Evolutionary conservation across 75 land plant genomes (phyloP), one percentile per base, ranked within the genome.

Genomic region (Ceratopteris richardii): DNA sequence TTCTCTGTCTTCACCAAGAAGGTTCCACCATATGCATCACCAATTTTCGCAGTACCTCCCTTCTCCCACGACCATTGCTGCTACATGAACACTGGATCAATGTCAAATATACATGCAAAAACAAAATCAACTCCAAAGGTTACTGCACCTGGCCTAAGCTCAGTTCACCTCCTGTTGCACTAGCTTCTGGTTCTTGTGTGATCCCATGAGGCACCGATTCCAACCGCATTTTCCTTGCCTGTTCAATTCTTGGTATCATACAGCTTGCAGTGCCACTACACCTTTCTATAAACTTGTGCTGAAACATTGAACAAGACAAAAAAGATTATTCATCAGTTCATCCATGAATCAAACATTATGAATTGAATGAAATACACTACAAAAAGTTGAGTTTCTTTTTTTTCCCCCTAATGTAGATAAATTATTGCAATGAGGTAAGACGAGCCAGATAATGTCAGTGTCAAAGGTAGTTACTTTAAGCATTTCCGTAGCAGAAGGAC

Each of bases 201-300:
- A 63, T 74, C 46, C 73, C 79, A 57, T 80, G 76, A 1, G 74
- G 73, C 62, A 92, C 83, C 83, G 86, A 75, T 59, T 73, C 62
- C n/a, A 71, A 63, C 69, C 82, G 72, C 26, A 73, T 67, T 40
- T 74, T 60, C 60, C 85, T 76, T 20, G 99, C 97, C 54, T 76
- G 82, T 60, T 95, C 96, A 66, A 95, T 81, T 66, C 83, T 87
- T 7, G 88, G 92, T 43, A 90, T 50, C 97, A 95, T 90, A 18
- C 73, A 72, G 39, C 78, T 61, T n/a, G 99, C 92, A 61, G 75
- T 86, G 41, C 70, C 75, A 60, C 76, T 84, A 71, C 97, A 90
- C 62, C 81, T 95, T 58, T 80, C 92, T 60, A 95, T 86, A 72
- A 95, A 95, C 73, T 90, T 95, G 68, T 95, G 99, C 96, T 86